phyloP scores from a whole-genome alignment of 345 rosid species.

The Theobroma cacao region DNA sequence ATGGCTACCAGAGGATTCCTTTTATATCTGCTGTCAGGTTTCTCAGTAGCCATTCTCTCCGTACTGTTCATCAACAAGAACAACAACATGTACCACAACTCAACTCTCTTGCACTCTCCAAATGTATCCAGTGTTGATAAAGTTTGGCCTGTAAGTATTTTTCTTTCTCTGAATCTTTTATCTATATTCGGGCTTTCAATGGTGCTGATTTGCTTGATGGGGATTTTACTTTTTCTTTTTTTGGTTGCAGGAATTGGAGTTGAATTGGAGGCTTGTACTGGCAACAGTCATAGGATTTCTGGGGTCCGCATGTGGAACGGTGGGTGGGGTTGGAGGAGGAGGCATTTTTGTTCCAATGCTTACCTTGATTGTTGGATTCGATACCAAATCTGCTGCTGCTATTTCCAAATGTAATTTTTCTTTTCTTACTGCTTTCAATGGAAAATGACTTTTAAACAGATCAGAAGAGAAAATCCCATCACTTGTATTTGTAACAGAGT shows the following conservation, averaged over 20 bases:
- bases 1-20: conserved; percentile 61
- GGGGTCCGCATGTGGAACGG: conserved; percentile 94
- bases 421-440: not conserved
- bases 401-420: conserved; percentile 71
- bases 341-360: conserved; percentile 99
- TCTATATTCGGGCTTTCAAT: not conserved
- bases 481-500: not conserved
- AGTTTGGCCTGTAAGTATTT: conserved; percentile 77
- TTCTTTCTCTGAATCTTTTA: not conserved
- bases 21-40: conserved; percentile 53
- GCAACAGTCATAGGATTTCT: conserved; percentile 83
- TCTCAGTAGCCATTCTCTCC: conserved; percentile 56
- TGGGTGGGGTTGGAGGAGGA: conserved; percentile 97
- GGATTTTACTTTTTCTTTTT: not conserved
- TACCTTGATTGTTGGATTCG: conserved; percentile 82
- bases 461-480: not conserved
- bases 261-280: conserved; percentile 60
- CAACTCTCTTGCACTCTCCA: conserved; percentile 10
- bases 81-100: conserved; percentile 1
- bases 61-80: conserved; percentile 32
- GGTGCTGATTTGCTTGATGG: not conserved
- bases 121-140: conserved; percentile 19
- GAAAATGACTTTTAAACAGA: not conserved
- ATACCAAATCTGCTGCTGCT: conserved; percentile 97
- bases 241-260: conserved; percentile 52